Base-by-base conservation (phyloP, 805 yeast species). In the Candida alai region DNA sequence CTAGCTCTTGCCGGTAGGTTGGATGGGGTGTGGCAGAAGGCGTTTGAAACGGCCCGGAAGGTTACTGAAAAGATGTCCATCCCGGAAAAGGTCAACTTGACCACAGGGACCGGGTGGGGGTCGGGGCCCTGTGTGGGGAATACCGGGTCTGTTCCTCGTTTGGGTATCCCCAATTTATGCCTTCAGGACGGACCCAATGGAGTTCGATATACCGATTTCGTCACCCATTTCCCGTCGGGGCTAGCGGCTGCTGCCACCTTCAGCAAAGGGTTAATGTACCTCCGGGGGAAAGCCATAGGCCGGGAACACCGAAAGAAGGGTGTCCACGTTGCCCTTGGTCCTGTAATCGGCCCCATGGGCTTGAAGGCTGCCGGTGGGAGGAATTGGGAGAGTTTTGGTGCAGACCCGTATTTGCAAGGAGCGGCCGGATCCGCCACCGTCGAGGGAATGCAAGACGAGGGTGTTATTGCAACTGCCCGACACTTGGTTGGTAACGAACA, bases 161-260 rank as follows among this genome's bases (percentile, higher is more conserved):
- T 76, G 18, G 74, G 72, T 6, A 71, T 76, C 34, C 74, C 76
- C 3, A 63, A 72, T 7, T 51, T 78, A 10, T 78, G 84, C 44
- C 59, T 76, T 19, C 82, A 77, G 44, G 82, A 78, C 55, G 81
- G 80, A 4, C 80, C 81, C 5, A 67, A 71, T 41, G 84, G 84
- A 7, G 74, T 77, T 13, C 58, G 80, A 37, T 66, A 63, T 35
- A 69, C 82, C 5, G 83, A 77, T 46, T 69, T 69, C 44, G 71
- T 68, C 19, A 72, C 81, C 1, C 65, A 68, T 23, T 78, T 70
- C 39, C 82, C 84, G 1, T 68, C 78, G 2, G 84, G 80, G 1
- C 45, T 77, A 23, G 78, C 82, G 6, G 56, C 75, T 4, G 84
- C 76, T 1, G 58, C 80, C 10, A 73, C 83, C 6, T 78, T 75